These are phyloP conservation scores for Coemansia sp. DNA, from an alignment of 192 early-diverging fungal species.

Conservation along the genomic window DNA sequence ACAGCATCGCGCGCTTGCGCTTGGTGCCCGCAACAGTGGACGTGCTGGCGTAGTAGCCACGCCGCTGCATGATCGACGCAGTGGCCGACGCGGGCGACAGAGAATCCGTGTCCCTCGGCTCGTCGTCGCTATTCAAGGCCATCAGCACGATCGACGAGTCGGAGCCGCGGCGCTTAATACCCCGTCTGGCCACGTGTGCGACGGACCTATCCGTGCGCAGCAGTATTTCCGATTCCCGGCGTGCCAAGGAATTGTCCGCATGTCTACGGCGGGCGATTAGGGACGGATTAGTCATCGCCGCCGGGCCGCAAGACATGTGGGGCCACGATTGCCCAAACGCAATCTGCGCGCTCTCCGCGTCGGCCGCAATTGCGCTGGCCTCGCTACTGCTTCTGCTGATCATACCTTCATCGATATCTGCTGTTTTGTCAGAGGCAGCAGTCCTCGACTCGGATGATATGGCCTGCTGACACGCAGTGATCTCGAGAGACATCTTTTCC, in stretches of 20 bases:
- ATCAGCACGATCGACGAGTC: conserved; percentile 42
- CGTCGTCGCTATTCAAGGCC: conserved; percentile 11
- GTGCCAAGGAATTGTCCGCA: conserved; percentile 3
- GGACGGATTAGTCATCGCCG: not conserved
- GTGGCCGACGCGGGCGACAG: not conserved
- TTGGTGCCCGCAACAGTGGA: not conserved
- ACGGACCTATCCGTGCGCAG: conserved; percentile 1
- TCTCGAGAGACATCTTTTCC: conserved; percentile 1
- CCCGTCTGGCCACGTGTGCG: conserved; percentile 13
- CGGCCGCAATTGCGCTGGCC: conserved; percentile 8
- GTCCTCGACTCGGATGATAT: not conserved
- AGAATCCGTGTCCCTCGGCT: not conserved
- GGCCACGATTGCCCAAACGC: conserved; percentile 3
- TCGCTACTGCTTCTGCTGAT: conserved; percentile 11
- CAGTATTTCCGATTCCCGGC: conserved; percentile 9
- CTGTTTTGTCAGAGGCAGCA: not conserved
- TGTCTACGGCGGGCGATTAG: not conserved
- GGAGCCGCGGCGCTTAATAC: conserved; percentile 49
- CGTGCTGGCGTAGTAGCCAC: not conserved
- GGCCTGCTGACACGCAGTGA: conserved; percentile 7
- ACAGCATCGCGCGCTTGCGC: conserved; percentile 8
- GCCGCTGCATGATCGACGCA: not conserved
- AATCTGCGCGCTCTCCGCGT: not conserved
- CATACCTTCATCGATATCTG: conserved; percentile 2
- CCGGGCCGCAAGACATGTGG: conserved; percentile 13